These are phyloP conservation scores for Irpex lacteus DNA, from an alignment of 1,284 basidiomycete species.

Conservation along the genomic window DNA sequence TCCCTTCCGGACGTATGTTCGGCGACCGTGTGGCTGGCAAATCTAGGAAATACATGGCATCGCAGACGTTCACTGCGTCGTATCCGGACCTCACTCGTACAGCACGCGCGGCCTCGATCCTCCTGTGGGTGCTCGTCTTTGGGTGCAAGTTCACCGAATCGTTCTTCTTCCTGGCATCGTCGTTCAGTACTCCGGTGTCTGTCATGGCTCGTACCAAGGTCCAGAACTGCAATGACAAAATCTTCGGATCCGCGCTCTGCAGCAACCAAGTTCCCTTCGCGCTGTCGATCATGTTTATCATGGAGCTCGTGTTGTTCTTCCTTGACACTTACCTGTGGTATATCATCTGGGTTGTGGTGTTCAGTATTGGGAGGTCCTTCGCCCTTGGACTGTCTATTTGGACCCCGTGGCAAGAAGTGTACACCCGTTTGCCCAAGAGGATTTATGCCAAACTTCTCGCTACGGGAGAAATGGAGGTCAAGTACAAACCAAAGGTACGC, in stretches of 20 bases:
- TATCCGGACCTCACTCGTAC: conserved; percentile 73
- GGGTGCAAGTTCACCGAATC: conserved; percentile 92
- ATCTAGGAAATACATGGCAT: conserved; percentile 92
- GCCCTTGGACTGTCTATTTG: conserved; percentile 90
- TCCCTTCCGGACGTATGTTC: conserved; percentile 93
- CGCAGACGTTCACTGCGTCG: conserved; percentile 95
- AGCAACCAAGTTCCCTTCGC: conserved; percentile 89
- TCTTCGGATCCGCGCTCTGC: conserved; percentile 79
- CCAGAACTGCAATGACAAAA: conserved; percentile 80
- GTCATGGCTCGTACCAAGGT: conserved; percentile 93
- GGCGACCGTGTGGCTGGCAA: conserved; percentile 95
- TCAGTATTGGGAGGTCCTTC: conserved; percentile 89
- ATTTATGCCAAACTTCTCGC: conserved; percentile 95
- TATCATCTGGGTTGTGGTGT: conserved; percentile 95
- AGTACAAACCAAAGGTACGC: conserved; percentile 90
- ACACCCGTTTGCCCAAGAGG: conserved; percentile 90
- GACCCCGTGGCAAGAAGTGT: conserved; percentile 97
- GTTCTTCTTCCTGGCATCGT: conserved; percentile 93
- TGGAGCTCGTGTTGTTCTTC: conserved; percentile 95
- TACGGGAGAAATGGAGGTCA: conserved; percentile 93
- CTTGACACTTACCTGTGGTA: conserved; percentile 98
- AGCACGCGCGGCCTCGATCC: conserved; percentile 76
- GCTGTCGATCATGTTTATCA: conserved; percentile 93
- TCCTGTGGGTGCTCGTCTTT: conserved; percentile 89
- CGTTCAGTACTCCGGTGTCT: conserved; percentile 87